Percentiles rank a stretch among this genome's conserved stretches.
Conservation (phyloP, 2,329 filamentous ascomycete genomes). For the Colletotrichum echinochloae region DNA sequence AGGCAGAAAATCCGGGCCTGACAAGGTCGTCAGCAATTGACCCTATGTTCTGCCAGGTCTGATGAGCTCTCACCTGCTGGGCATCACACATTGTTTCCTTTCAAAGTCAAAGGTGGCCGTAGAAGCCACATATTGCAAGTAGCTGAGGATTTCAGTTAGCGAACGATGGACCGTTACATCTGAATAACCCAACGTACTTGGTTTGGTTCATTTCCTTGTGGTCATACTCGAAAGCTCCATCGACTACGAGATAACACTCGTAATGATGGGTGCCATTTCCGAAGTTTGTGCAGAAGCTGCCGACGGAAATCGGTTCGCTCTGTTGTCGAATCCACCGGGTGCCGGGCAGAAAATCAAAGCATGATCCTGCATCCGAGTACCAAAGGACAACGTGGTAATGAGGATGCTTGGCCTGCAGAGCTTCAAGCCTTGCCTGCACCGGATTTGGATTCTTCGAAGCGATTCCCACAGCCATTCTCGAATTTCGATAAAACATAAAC, state of each 20-base stretch:
- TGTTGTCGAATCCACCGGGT: constrained; percentile 3
- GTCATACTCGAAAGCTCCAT: constrained; percentile 7
- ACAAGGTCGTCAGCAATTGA: background rate
- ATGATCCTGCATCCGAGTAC: background rate
- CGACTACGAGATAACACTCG: background rate
- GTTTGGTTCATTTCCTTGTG: background rate
- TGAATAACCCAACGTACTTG: background rate
- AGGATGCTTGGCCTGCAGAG: background rate
- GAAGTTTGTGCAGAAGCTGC: background rate
- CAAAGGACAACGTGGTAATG: constrained; percentile 8
- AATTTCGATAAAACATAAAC: background rate
- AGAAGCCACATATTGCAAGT: background rate
- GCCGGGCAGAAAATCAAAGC: constrained; percentile 1
- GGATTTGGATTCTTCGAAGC: background rate
- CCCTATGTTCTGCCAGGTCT: too few relatives aligned
- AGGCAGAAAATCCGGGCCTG: constrained; percentile 1
- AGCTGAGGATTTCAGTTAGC: background rate
- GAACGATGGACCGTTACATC: background rate
- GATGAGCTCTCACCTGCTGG: background rate
- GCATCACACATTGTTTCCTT: constrained; percentile 1
- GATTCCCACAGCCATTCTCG: constrained; percentile 1
- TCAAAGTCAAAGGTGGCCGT: background rate
- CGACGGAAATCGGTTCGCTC: background rate
- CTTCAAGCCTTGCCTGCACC: background rate
- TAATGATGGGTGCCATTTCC: background rate